phyloP scores from a whole-genome alignment of 208 protist species.

The Leishmania tarentolae region DNA sequence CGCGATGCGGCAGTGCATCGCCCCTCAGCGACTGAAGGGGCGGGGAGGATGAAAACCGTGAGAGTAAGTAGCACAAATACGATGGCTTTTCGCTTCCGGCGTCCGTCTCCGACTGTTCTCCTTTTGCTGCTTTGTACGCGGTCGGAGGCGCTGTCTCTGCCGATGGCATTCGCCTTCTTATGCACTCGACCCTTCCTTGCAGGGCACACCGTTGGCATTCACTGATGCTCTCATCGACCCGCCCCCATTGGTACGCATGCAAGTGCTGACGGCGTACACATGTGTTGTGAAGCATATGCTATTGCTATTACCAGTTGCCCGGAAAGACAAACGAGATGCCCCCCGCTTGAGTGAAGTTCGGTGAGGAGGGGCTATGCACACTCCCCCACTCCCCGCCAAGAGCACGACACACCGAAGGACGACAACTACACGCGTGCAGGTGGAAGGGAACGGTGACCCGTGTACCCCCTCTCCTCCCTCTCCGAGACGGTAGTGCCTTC shows the following conservation, averaged over 20 bases:
- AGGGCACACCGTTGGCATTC: background rate
- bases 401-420: background rate
- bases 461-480: background rate
- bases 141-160: background rate
- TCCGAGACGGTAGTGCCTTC: background rate
- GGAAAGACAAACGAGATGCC: background rate
- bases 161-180: background rate
- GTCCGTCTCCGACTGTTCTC: background rate
- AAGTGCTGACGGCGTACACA: background rate
- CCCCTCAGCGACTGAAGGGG: background rate
- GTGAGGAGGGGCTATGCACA: background rate
- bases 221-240: background rate
- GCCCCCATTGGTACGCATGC: background rate
- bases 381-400: background rate
- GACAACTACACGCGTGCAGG: background rate
- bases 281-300: background rate
- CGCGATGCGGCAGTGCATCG: background rate
- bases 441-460: background rate
- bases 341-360: background rate
- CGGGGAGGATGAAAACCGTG: background rate
- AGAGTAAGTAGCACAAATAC: background rate
- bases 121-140: background rate
- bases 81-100: background rate
- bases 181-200: background rate
- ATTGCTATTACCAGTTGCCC: background rate